Base-by-base conservation (phyloP, 2,329 filamentous ascomycete genomes). In the Decorospora gaudefroyi region DNA sequence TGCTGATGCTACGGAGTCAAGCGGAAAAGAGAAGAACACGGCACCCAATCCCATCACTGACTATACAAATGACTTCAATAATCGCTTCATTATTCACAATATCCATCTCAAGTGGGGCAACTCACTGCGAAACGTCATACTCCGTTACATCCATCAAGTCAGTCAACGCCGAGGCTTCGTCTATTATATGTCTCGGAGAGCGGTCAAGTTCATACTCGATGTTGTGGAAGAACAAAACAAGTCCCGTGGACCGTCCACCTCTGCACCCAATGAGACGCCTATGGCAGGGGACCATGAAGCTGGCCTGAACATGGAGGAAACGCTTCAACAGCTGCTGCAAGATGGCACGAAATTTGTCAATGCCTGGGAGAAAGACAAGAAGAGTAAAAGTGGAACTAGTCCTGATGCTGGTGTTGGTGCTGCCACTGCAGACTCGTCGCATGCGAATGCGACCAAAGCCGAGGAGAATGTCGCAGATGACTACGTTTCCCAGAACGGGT, bases 101-200 rank as follows among this genome's bases (percentile, higher is more conserved):
- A 82, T 95, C 67, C 93, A 99, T 64, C 76, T 99, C 44, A 99
- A 99, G 71, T 99, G 93, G 93, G 97, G 96, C 74, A 99, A 99
- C 61, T 83, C 91, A 8, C 74, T 99, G 25, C 84, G 93, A 46
- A 97, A 99, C 65, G 96, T 96, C 61, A 93, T 99, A 35, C 80
- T 99, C 27, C 88, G 93, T 16, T 99, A 99, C 69, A 95, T 93
- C 52, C 93, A 99, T 65, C 93, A 99, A 75, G 93, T 95, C 62
- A 90, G 91, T 67, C 95, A 99, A 72, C 83, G 93, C 37, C 85
- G 93, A 57, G 95, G 93, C 38, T 97, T 99, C 65, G 86, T 99
- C 19, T 99, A 99, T 74, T 99, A 99, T 72, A 86, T 97, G 74
- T 97, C 95, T 8, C 84, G 92, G 32, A 85, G 90, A 51, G 95